Conservation (phyloP, 305 asterid species). For the Striga hermonthica region DNA sequence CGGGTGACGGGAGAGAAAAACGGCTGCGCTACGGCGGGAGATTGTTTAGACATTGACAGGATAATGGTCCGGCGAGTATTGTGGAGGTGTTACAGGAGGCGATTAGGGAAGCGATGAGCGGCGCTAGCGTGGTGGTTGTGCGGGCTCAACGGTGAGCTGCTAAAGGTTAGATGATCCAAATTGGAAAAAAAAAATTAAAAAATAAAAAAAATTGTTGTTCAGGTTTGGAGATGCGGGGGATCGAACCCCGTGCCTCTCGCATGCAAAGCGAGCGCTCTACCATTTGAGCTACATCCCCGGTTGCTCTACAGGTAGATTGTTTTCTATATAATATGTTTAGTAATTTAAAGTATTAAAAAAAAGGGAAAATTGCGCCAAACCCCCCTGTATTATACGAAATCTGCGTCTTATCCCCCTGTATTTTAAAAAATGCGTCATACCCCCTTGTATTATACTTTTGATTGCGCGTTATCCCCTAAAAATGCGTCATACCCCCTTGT, state of each 20-base stretch:
- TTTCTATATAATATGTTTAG: no score
- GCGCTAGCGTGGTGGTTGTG: slow-evolving; percentile 37
- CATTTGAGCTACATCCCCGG: slow-evolving; percentile 98
- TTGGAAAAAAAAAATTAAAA: neutral
- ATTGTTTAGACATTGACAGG: slow-evolving; percentile 26
- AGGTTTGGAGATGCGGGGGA: slow-evolving; percentile 95
- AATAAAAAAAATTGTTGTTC: no score
- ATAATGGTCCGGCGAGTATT: slow-evolving; percentile 17
- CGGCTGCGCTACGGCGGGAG: slow-evolving; percentile 57
- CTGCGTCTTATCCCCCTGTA: no score
- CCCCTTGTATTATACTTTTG: no score
- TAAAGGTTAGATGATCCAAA: neutral
- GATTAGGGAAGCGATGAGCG: slow-evolving; percentile 35
- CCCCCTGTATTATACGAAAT: no score
- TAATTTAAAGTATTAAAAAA: no score
- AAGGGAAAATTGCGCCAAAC: no score
- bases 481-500: no score
- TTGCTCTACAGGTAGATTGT: no score
- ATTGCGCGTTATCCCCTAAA: no score
- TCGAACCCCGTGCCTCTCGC: slow-evolving; percentile 99
- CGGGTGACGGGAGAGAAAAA: slow-evolving; percentile 45
- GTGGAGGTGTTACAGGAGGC: slow-evolving; percentile 31
- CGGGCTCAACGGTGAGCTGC: slow-evolving; percentile 26
- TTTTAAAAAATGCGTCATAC: no score
- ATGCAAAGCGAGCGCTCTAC: slow-evolving; percentile 99